Evolutionary conservation across 768 basidiomycete species (phyloP), one percentile per base, ranked within the genome.

Genomic region (Dendrothele bispora): DNA sequence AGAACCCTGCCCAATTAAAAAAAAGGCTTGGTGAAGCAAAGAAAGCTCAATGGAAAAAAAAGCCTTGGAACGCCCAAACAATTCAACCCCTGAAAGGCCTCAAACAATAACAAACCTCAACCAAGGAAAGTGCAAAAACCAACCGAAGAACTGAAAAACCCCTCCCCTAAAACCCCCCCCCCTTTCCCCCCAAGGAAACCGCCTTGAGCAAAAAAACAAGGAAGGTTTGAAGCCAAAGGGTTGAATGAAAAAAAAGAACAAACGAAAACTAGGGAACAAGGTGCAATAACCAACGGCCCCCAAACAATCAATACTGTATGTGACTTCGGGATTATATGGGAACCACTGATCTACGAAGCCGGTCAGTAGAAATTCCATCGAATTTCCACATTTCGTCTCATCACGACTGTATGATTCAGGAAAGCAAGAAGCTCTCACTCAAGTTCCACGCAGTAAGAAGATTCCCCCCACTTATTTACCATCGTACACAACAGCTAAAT

Each of bases 341-440:
- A 56, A 25, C 55, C 55, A 12, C 43, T 56, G 18, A 32, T 55
- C 24, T 8, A 51, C 36, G 7, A 48, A 49, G 48, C n/a, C n/a
- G 51, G 46, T 50, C 10, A 32, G 30, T 32, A n/a, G 30, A 22
- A 7, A 57, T 55, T 6, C 56, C 67, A 69, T 46, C 49, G 67
- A 42, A 24, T 8, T 12, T 38, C 37, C 41, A 18, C 7, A 15
- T 42, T 2, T 29, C 15, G 17, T 20, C 22, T 21, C 29, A 10
- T 69, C 44, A 50, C 62, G 17, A 12, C 11, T 20, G 10, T 21
- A 10, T 20, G 11, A 20, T 39, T n/a, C n/a, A 39, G 38, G 41
- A 6, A n/a, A 15, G 14, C 20, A 14, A 12, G 26, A 5, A 15
- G 41, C 41, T 25, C 15, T 28, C 6, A 15, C n/a, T n/a, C n/a